phyloP scores from a whole-genome alignment of 805 yeast species.

The Saturnispora diversa region DNA sequence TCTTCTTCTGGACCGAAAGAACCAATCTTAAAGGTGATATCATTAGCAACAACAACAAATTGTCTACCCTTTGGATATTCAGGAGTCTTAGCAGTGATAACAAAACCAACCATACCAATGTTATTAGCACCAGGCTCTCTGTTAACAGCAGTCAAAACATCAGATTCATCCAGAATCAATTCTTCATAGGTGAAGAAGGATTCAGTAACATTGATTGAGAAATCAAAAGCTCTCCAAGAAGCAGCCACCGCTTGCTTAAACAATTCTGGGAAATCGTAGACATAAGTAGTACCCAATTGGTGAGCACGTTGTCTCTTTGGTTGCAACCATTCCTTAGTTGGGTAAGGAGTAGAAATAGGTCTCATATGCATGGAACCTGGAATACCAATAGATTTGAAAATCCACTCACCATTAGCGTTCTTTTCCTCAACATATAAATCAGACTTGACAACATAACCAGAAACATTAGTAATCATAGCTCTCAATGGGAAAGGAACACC shows the following conservation, averaged over 20 bases:
- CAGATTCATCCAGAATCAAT: slow-evolving; percentile 76
- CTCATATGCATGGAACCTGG: slow-evolving; percentile 98
- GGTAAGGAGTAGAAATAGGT: slow-evolving; percentile 91
- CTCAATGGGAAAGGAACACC: slow-evolving; percentile 93
- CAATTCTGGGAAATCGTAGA: slow-evolving; percentile 97
- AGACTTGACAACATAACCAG: slow-evolving; percentile 94
- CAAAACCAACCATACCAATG: slow-evolving; percentile 97
- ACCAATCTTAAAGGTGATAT: slow-evolving; percentile 96
- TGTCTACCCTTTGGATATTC: slow-evolving; percentile 96
- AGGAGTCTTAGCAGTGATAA: slow-evolving; percentile 84
- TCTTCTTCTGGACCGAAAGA: slow-evolving; percentile 98
- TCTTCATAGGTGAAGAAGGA: slow-evolving; percentile 75
- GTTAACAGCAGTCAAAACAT: slow-evolving; percentile 74
- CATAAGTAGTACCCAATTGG: slow-evolving; percentile 95
- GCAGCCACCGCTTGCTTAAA: slow-evolving; percentile 87
- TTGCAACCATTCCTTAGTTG: slow-evolving; percentile 96
- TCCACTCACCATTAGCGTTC: slow-evolving; percentile 91
- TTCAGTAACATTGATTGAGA: slow-evolving; percentile 54
- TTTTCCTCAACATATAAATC: slow-evolving; percentile 92
- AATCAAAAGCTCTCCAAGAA: slow-evolving; percentile 69
- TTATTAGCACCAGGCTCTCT: slow-evolving; percentile 96
- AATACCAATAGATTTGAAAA: slow-evolving; percentile 87
- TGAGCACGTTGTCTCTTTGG: slow-evolving; percentile 99
- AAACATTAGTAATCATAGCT: slow-evolving; percentile 91
- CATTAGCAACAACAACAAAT: slow-evolving; percentile 89